Base-by-base conservation (phyloP, 306 rosid species). In the Pachyrhizus erosus region DNA sequence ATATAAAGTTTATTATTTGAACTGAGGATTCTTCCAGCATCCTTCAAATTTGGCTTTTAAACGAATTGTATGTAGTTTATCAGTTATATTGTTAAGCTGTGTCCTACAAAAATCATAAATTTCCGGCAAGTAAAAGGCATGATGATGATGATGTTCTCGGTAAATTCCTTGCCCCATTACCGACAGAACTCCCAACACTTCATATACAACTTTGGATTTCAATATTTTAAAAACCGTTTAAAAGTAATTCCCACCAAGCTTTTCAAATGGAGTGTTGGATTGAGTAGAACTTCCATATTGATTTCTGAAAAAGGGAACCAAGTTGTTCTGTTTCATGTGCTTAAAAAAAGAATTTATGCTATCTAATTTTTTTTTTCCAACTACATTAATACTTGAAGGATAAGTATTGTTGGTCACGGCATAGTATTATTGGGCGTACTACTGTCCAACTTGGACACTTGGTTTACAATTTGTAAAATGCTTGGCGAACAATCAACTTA, bases 201-300 rank as follows among this genome's bases (percentile, higher is more conserved):
- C 42, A 51, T 34, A 8, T 48, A 37, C 0, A 48, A 65, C 66
- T 48, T 4, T 21, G 39, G 37, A 70, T 70, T 54, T 43, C 78
- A 80, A 31, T 58, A 18, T 60, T 58, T 14, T 70, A 31, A 58
- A 43, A 46, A 57, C 42, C 31, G 52, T 46, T 62, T 40, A 49
- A 5, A 74, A 45, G 70, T 24, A 60, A 70, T 70, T 80, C 64
- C 78, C 71, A 70, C 78, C 57, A 79, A 39, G 70, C 77, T 39
- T 79, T 54, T 58, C 51, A 80, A 65, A 37, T 65, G 46, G 46
- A 40, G 58, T 65, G 70, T 20, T 74, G 58, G 69, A 51, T 65
- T 82, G 26, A 76, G 48, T n/a, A 48, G 73, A 62, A 82, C 26
- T 65, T 82, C 60, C 70, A 82, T 54, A 27, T 66, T 54, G 51